Base-by-base conservation (phyloP, 306 rosid species). In the Sicyos baderoa region DNA sequence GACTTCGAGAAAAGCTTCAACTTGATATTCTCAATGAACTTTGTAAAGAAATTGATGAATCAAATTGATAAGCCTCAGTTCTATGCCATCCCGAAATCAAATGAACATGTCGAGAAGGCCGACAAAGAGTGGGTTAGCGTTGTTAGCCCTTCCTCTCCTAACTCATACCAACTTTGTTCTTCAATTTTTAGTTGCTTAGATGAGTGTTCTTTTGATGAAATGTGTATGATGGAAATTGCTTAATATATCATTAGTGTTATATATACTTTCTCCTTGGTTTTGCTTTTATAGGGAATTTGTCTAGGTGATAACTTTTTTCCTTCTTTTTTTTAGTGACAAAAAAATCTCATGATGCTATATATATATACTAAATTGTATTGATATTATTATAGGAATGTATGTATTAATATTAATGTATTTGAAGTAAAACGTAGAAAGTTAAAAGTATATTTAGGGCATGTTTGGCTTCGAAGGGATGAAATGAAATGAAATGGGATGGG, bases 121-220 rank as follows among this genome's bases (percentile, higher is more conserved):
- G 96, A 79, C 35, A 85, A 93, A 69, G 94, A 93, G 21, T 93
- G 94, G 98, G 77, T 89, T 66, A 84, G 89, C 32, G 84, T 89
- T 49, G 84, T 89, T 49, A 76, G 79, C 32, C 83, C 97, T 18
- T 70, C 89, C 75, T 72, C 60, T 27, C 84, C 88, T 4, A 89
- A 89, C 81, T 93, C 98, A 44, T 83, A 29, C 67, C 91, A 88
- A 66, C 76, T 93, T 17, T 75, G 81, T 77, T 81, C 89, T 79
- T 76, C 89, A 14, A 81, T 89, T 68, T 86, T 82, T 77, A 84
- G 90, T 78, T 78, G 81, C 74, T 77, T 89, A 53, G 82, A 86
- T 45, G 76, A 74, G 21, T 86, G 87, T 68, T 77, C 96, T 7
- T 82, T 78, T 37, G 86, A 83, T 15, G 79, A 85, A 81, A 77